Evolutionary conservation across 192 early-diverging fungal genomes (phyloP).

Genomic region (Podila horticola): DNA sequence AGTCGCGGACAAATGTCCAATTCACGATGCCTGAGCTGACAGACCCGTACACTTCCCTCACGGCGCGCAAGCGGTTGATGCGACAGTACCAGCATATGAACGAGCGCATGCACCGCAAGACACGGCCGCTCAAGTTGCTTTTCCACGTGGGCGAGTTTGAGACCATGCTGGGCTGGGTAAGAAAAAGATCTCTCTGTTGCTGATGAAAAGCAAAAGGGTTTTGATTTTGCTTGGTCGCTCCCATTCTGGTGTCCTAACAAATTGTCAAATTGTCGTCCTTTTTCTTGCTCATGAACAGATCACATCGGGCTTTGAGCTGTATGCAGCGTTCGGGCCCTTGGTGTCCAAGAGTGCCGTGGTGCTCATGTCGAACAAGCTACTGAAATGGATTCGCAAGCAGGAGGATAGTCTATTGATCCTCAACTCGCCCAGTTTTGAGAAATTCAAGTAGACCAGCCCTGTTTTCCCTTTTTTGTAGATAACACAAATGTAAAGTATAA

Average conservation of each 20-base stretch:
- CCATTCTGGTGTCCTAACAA: not conserved
- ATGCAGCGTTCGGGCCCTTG: slow-evolving; percentile 70
- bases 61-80: slow-evolving; percentile 62
- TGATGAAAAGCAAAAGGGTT: not conserved
- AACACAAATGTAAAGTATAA: too few species aligned
- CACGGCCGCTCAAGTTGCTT: slow-evolving; percentile 63
- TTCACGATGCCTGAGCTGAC: slow-evolving; percentile 70
- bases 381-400: slow-evolving; percentile 83
- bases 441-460: slow-evolving; percentile 27
- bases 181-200: not conserved
- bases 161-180: slow-evolving; percentile 73
- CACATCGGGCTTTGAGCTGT: slow-evolving; percentile 75
- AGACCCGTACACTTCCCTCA: slow-evolving; percentile 66
- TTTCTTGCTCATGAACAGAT: slow-evolving; percentile 47
- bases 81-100: slow-evolving; percentile 51
- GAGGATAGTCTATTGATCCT: slow-evolving; percentile 81
- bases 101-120: slow-evolving; percentile 63
- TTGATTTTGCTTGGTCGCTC: not conserved
- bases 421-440: slow-evolving; percentile 78
- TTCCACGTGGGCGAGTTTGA: slow-evolving; percentile 63
- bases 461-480: too few species aligned
- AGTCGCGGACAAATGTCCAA: slow-evolving; percentile 69
- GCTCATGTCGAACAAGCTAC: slow-evolving; percentile 68
- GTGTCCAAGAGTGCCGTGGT: slow-evolving; percentile 74
- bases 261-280: not conserved